Percentiles rank a stretch among this genome's conserved stretches.
These are phyloP conservation scores for Diplodia seriata DNA, from an alignment of 2,329 filamentous ascomycete species.

Conservation along the genomic window DNA sequence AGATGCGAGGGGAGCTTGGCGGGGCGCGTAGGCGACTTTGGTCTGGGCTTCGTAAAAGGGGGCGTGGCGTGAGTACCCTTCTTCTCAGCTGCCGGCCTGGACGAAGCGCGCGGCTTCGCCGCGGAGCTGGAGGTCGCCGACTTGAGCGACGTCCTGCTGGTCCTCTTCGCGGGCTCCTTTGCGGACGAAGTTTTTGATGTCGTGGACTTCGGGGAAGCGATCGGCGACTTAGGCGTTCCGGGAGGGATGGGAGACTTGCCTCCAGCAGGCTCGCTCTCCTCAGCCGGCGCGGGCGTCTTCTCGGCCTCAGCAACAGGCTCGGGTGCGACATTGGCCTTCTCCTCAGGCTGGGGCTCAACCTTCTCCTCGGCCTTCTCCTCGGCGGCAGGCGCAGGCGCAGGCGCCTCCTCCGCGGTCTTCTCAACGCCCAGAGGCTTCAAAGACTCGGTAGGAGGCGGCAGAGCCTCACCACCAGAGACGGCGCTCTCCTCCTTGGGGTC, in stretches of 20 bases:
- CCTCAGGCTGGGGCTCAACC: constrained; percentile 35
- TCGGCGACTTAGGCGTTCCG: constrained; percentile 28
- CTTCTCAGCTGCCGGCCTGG: constrained; percentile 23
- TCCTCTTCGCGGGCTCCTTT: constrained; percentile 30
- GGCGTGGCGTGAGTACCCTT: constrained; percentile 36
- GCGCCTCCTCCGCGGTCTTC: constrained; percentile 13
- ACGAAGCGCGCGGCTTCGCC: constrained; percentile 23
- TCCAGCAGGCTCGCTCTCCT: constrained; percentile 34
- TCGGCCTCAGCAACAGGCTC: constrained; percentile 40
- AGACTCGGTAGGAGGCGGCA: constrained; percentile 44
- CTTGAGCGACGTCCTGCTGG: constrained; percentile 26
- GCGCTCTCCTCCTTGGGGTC: constrained; percentile 47
- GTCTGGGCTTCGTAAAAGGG: constrained; percentile 48
- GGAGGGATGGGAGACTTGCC: constrained; percentile 40
- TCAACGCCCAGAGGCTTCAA: constrained; percentile 28
- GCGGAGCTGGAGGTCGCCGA: constrained; percentile 27
- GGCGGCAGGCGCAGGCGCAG: not conserved
- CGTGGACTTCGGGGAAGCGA: constrained; percentile 31
- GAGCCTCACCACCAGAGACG: constrained; percentile 49
- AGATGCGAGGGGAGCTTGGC: constrained; percentile 71
- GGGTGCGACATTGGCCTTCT: constrained; percentile 43
- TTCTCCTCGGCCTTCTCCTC: constrained; percentile 19
- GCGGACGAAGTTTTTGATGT: constrained; percentile 24
- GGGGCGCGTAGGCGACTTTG: constrained; percentile 71
- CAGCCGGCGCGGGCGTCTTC: constrained; percentile 34